phyloP scores from a whole-genome alignment of 208 protist genomes.

The Trypanosoma scelopori region DNA sequence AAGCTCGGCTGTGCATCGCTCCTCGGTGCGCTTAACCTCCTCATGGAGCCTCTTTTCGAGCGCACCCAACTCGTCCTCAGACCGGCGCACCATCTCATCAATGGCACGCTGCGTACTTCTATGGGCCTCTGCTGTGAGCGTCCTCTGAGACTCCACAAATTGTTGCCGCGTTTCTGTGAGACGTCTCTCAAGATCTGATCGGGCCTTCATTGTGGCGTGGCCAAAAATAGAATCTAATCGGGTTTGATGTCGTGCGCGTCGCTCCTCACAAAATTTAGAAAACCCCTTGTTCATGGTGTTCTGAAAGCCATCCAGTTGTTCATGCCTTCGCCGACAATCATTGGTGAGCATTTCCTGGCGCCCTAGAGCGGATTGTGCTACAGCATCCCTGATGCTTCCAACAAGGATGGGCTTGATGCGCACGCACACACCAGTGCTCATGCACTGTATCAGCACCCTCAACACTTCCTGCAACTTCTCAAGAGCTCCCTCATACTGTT shows the following conservation, averaged over 20 bases:
- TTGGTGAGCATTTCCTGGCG: slow-evolving; percentile 38
- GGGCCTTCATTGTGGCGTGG: slow-evolving; percentile 4
- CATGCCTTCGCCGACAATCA: slow-evolving; percentile 27
- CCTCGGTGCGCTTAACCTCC: slow-evolving; percentile 14
- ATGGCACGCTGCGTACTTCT: slow-evolving; percentile 7
- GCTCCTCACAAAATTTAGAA: slow-evolving; percentile 23
- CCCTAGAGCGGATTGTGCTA: slow-evolving; percentile 38
- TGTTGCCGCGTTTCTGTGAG: slow-evolving; percentile 9
- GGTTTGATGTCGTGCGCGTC: slow-evolving; percentile 12
- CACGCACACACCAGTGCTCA: slow-evolving; percentile 34
- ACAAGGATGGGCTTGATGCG: slow-evolving; percentile 43
- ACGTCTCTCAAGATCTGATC: slow-evolving; percentile 21
- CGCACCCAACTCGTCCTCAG: slow-evolving; percentile 7
- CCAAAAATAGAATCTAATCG: slow-evolving; percentile 37
- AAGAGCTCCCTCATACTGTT: slow-evolving; percentile 23
- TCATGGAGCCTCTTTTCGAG: slow-evolving; percentile 16
- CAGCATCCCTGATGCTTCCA: slow-evolving; percentile 34
- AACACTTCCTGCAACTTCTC: slow-evolving; percentile 31
- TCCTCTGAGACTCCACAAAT: slow-evolving; percentile 17
- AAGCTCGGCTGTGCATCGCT: slow-evolving; percentile 18
- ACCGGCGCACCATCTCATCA: slow-evolving; percentile 14
- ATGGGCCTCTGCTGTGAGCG: slow-evolving; percentile 9
- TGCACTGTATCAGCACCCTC: slow-evolving; percentile 24
- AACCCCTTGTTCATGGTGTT: slow-evolving; percentile 29
- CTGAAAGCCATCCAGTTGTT: slow-evolving; percentile 22